Evolutionary conservation across 2,329 filamentous ascomycete genomes (phyloP), one percentile per base, ranked within the genome.

Genomic region (Aspergillus proliferans): DNA sequence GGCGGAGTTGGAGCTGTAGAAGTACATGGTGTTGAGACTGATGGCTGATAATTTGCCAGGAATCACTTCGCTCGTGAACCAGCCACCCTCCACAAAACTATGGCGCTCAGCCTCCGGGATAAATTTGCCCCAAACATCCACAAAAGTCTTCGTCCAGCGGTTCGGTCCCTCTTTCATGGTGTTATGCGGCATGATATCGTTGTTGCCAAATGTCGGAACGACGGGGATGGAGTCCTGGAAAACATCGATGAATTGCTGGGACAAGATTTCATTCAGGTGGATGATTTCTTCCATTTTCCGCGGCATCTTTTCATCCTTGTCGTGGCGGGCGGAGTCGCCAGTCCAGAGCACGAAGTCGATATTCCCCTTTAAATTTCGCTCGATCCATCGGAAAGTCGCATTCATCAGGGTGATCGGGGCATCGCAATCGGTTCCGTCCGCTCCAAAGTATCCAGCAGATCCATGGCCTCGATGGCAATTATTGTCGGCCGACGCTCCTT

Each of bases 121-220:
- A 65, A 97, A 95, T 34, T 79, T 78, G 43, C 74, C 72, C 93
- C 93, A 98, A 19, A 97, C 82, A 19, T 86, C 77, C 22, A 82
- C 75, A 59, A 93, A 96, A 43, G 78, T 78, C 50, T 80, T 80
- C 0, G 95, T 87, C 85, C 92, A 95, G 54, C 80, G 80, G 62
- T 96, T 96, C 14, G 93, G 93, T 0, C 92, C 93, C 1, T 82
- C 77, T 39, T 83, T 76, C 66, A 98, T 84, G 63, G 97, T 94
- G 62, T 98, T 98, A 72, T 98, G 93, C 1, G 93, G 93, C 52
- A 96, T 82, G 50, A 98, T 91, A 63, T 98, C 93, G 70, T 98
- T 98, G 73, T 98, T 98, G 52, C 93, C 93, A 58, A 96, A 85
- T 0, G 85, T 96, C 0, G 93, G 91, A 18, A 98, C 78, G 26